phyloP scores from a whole-genome alignment of 139 green algal species.

The Chlorokybus atmophyticus region DNA sequence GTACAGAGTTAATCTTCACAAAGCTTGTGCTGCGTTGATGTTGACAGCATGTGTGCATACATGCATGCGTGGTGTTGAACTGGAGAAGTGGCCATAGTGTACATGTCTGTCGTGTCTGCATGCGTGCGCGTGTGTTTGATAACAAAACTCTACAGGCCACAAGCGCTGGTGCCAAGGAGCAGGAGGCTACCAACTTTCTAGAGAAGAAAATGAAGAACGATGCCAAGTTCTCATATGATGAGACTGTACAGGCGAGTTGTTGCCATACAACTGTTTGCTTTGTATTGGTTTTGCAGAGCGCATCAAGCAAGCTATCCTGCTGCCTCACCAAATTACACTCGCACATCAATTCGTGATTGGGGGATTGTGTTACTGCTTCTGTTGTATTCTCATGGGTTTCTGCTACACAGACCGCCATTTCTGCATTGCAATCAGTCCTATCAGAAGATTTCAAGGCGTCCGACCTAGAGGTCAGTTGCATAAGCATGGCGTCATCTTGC shows the following conservation, averaged over 20 bases:
- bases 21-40: neutral
- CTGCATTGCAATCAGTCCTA: constrained; percentile 71
- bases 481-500: constrained; percentile 1
- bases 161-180: constrained; percentile 82
- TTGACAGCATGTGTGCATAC: too few species aligned
- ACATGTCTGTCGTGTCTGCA: too few species aligned
- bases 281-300: too few species aligned
- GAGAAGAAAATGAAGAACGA: constrained; percentile 86
- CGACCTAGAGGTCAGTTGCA: constrained; percentile 74
- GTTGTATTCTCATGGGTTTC: too few species aligned
- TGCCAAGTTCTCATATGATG: constrained; percentile 11
- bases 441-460: constrained; percentile 88
- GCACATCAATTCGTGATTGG: too few species aligned
- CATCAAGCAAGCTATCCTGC: too few species aligned
- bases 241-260: constrained; percentile 20
- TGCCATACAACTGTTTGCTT: constrained; percentile 4
- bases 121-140: too few species aligned
- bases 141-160: constrained; percentile 46
- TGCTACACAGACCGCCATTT: constrained; percentile 76
- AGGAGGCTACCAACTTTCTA: constrained; percentile 83
- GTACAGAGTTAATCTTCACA: constrained; percentile 29
- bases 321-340: too few species aligned
- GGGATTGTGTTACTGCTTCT: too few species aligned
- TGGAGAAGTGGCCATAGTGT: too few species aligned
- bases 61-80: too few species aligned